A percentile compares a stretch with the other conserved stretches of the same genome.
These are phyloP conservation scores for Aspergillus brasiliensis DNA, from an alignment of 2,329 filamentous ascomycete species.

Conservation along the genomic window DNA sequence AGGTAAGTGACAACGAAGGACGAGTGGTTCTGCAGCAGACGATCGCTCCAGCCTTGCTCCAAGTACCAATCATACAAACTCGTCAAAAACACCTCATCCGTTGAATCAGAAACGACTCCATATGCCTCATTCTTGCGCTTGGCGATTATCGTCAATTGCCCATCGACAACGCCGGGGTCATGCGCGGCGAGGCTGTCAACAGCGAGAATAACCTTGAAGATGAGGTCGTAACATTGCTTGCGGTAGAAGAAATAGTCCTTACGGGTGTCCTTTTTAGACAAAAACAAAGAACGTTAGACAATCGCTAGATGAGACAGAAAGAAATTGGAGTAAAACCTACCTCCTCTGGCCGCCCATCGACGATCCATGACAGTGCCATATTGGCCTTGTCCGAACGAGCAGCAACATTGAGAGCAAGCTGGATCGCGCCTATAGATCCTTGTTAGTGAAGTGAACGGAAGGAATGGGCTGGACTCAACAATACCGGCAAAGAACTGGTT, in stretches of 20 bases:
- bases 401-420: slow-evolving; percentile 81
- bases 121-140: slow-evolving; percentile 88
- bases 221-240: slow-evolving; percentile 79
- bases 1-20: slow-evolving; percentile 86
- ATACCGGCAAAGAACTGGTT: slow-evolving; percentile 83
- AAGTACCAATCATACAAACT: slow-evolving; percentile 99
- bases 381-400: slow-evolving; percentile 85
- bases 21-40: slow-evolving; percentile 81
- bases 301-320: neutral
- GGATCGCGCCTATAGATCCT: slow-evolving; percentile 69
- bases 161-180: slow-evolving; percentile 75
- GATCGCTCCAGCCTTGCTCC: slow-evolving; percentile 77
- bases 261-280: slow-evolving; percentile 70
- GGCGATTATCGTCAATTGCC: slow-evolving; percentile 71
- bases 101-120: slow-evolving; percentile 80
- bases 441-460: slow-evolving; percentile 14
- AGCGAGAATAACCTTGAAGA: slow-evolving; percentile 76
- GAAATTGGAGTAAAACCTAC: slow-evolving; percentile 33
- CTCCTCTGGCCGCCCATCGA: slow-evolving; percentile 72
- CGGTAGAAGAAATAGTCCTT: slow-evolving; percentile 68
- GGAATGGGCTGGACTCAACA: slow-evolving; percentile 21
- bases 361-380: slow-evolving; percentile 79
- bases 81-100: slow-evolving; percentile 92
- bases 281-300: slow-evolving; percentile 16
- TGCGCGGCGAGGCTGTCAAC: slow-evolving; percentile 71